phyloP scores from a whole-genome alignment of 2,329 filamentous ascomycete genomes.

The Plenodomus biglobosus region DNA sequence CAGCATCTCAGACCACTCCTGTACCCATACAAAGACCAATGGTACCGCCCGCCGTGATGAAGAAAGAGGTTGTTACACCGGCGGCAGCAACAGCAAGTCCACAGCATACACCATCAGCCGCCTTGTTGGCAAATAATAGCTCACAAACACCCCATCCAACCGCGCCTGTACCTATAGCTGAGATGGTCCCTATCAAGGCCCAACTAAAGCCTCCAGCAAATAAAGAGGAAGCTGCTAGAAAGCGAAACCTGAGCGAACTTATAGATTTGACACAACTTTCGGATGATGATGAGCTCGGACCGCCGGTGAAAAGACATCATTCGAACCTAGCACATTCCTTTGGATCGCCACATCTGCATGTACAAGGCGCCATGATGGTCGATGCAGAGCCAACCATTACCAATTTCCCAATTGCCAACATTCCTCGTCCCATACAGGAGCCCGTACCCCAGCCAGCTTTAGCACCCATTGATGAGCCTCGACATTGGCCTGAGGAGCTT shows the following conservation, averaged over 20 bases:
- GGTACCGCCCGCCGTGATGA: slow-evolving; percentile 27
- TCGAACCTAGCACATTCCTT: slow-evolving; percentile 14
- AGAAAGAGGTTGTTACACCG: slow-evolving; percentile 16
- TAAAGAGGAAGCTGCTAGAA: slow-evolving; percentile 59
- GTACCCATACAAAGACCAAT: slow-evolving; percentile 12
- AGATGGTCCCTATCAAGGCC: slow-evolving; percentile 34
- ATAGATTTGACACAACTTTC: slow-evolving; percentile 55
- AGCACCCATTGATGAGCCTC: slow-evolving; percentile 16
- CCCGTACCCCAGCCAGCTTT: slow-evolving; percentile 5
- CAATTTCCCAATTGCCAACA: slow-evolving; percentile 27
- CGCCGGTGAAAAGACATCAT: slow-evolving; percentile 38
- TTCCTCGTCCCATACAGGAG: slow-evolving; percentile 14
- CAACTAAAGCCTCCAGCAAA: slow-evolving; percentile 44
- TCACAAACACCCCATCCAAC: slow-evolving; percentile 20
- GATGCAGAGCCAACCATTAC: slow-evolving; percentile 15
- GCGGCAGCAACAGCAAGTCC: slow-evolving; percentile 20
- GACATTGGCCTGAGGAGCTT: slow-evolving; percentile 18
- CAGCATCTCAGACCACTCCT: slow-evolving; percentile 12
- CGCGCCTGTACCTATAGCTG: slow-evolving; percentile 29
- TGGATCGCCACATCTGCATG: slow-evolving; percentile 9
- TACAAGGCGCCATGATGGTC: slow-evolving; percentile 14
- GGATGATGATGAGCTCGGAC: slow-evolving; percentile 48
- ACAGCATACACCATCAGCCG: slow-evolving; percentile 15
- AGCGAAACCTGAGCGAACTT: slow-evolving; percentile 57
- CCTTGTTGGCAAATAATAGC: slow-evolving; percentile 13